Evolutionary conservation across 495 filamentous ascomycete genomes (phyloP).

Genomic region (Polyplosphaeria fusca): DNA sequence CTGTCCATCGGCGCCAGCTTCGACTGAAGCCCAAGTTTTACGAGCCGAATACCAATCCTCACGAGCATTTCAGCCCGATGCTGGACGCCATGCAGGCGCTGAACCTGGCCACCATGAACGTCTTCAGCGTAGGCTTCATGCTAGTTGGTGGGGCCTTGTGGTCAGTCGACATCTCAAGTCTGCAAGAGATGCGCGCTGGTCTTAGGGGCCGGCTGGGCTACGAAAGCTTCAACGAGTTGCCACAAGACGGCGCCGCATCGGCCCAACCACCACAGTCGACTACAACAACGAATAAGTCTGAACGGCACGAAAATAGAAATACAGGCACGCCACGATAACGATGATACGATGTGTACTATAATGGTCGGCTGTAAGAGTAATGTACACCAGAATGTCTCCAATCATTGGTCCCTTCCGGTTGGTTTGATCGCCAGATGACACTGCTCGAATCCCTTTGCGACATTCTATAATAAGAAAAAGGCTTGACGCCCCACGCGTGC

Average conservation of each 20-base stretch:
- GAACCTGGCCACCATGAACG: constrained; percentile 78
- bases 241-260: constrained; percentile 46
- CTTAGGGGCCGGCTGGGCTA: constrained; percentile 51
- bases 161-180: constrained; percentile 65
- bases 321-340: constrained; percentile 22
- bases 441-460: too few species aligned
- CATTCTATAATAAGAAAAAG: too few species aligned
- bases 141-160: constrained; percentile 62
- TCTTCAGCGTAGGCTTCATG: constrained; percentile 67
- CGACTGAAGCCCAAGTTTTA: constrained; percentile 62
- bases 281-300: too few species aligned
- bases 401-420: too few species aligned
- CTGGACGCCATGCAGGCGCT: constrained; percentile 74
- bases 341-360: constrained; percentile 18
- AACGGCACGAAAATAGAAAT: constrained; percentile 8
- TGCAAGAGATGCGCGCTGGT: constrained; percentile 64
- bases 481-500: too few species aligned
- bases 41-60: constrained; percentile 45
- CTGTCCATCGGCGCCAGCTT: constrained; percentile 54
- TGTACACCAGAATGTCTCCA: too few species aligned
- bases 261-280: too few species aligned
- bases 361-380: constrained; percentile 30
- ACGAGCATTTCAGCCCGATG: constrained; percentile 46
- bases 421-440: too few species aligned
- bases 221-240: constrained; percentile 46